phyloP scores from a whole-genome alignment of 371 early-diverging fungal genomes.

The Rhizopus microsporus region DNA sequence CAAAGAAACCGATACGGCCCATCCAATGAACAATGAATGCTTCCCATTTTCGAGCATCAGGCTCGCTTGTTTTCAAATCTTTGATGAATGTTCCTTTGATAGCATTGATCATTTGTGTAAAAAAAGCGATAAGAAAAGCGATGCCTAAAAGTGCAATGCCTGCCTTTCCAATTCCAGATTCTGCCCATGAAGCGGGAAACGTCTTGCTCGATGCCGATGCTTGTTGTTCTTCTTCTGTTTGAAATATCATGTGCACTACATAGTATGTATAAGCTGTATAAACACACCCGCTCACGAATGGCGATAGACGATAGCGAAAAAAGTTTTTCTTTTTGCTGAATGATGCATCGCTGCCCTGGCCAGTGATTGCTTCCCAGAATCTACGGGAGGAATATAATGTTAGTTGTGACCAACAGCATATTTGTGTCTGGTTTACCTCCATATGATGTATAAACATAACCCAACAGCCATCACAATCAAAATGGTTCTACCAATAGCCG shows the following conservation, averaged over 20 bases:
- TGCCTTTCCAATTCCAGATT: conserved; percentile 30
- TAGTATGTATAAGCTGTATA: conserved; percentile 49
- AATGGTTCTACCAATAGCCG: conserved; percentile 37
- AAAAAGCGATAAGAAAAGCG: conserved; percentile 48
- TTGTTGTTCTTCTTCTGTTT: conserved; percentile 41
- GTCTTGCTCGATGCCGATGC: conserved; percentile 35
- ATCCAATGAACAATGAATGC: conserved; percentile 31
- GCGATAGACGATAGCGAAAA: conserved; percentile 49
- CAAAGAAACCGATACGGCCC: conserved; percentile 48
- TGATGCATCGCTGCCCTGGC: conserved; percentile 43
- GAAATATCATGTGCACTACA: conserved; percentile 43
- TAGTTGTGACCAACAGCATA: background rate
- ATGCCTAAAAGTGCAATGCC: conserved; percentile 41
- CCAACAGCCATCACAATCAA: conserved; percentile 49
- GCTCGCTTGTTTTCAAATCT: conserved; percentile 40
- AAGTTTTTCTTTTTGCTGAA: conserved; percentile 45
- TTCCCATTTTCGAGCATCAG: conserved; percentile 32
- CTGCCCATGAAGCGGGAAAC: conserved; percentile 46
- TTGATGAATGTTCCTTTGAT: conserved; percentile 39
- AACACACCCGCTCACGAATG: conserved; percentile 47
- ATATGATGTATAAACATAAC: conserved; percentile 42
- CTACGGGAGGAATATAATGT: conserved; percentile 11
- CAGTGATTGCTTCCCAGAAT: conserved; percentile 51
- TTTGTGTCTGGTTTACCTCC: conserved; percentile 32
- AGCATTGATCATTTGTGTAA: conserved; percentile 47